phyloP scores from a whole-genome alignment of 169 alveolate species.

The Cryptosporidium xiaoi region DNA sequence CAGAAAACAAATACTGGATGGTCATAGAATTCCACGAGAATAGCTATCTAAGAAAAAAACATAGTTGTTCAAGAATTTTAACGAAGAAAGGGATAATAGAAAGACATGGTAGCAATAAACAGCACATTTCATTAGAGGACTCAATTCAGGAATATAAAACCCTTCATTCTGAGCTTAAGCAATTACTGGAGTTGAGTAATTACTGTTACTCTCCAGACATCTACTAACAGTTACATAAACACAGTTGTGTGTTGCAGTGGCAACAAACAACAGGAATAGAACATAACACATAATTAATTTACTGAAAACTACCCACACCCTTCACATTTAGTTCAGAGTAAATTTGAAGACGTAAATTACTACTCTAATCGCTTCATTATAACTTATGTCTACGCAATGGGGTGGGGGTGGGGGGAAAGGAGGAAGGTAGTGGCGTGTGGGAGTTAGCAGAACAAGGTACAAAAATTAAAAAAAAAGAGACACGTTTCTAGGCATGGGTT shows the following conservation, averaged over 20 bases:
- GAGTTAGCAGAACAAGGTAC: no score
- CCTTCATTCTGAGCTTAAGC: slow-evolving; percentile 35
- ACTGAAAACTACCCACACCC: no score
- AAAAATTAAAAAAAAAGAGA: background rate
- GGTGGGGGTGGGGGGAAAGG: no score
- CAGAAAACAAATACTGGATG: slow-evolving; percentile 67
- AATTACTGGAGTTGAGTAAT: slow-evolving; percentile 47
- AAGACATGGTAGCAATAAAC: background rate
- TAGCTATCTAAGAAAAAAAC: slow-evolving; percentile 5
- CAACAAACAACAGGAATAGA: background rate
- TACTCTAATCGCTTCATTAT: no score
- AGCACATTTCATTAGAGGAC: slow-evolving; percentile 37
- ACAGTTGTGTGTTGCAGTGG: no score
- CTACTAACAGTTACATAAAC: background rate
- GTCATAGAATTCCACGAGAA: slow-evolving; percentile 42
- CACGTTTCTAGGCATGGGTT: background rate
- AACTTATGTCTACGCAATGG: no score
- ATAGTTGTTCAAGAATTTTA: slow-evolving; percentile 27
- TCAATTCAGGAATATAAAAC: slow-evolving; percentile 58
- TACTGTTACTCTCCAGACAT: slow-evolving; percentile 68
- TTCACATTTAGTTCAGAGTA: no score
- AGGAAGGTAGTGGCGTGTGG: no score
- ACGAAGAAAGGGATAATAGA: slow-evolving; percentile 20
- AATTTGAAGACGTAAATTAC: no score
- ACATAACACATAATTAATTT: background rate